phyloP scores from a whole-genome alignment of 139 green algal species.

The Trebouxia sp. region DNA sequence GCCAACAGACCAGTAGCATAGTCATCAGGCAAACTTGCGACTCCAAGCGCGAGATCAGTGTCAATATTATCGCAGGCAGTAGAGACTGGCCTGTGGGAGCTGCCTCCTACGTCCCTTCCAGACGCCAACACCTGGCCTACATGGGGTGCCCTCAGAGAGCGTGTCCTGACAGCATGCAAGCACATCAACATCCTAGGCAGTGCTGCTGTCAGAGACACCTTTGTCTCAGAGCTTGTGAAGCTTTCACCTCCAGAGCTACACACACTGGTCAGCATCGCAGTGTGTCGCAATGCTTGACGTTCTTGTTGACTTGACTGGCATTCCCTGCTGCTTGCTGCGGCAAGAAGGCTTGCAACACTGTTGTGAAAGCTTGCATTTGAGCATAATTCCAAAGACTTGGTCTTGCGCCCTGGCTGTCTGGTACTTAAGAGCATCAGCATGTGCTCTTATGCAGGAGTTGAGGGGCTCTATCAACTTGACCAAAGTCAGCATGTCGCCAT shows the following conservation, averaged over 20 bases:
- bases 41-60: too few relatives aligned
- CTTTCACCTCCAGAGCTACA: constrained; percentile 69
- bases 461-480: constrained; percentile 61
- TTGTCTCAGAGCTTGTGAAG: constrained; percentile 76
- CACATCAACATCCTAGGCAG: constrained; percentile 67
- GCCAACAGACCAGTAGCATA: background rate
- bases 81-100: constrained; percentile 68
- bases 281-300: too few relatives aligned
- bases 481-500: constrained; percentile 67
- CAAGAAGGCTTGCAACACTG: too few relatives aligned
- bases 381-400: too few relatives aligned
- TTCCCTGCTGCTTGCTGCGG: background rate
- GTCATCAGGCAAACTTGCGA: background rate
- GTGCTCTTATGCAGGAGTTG: constrained; percentile 39
- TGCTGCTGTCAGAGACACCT: constrained; percentile 69
- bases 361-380: too few relatives aligned
- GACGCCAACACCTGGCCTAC: constrained; percentile 81
- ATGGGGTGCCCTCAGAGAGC: constrained; percentile 77
- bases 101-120: constrained; percentile 42
- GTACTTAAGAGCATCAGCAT: background rate
- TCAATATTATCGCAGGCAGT: constrained; percentile 51
- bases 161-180: constrained; percentile 65
- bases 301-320: background rate
- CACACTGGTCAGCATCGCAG: constrained; percentile 23
- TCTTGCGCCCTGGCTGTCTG: background rate